A percentile compares a stretch with the other conserved stretches of the same genome.
phyloP scores from a whole-genome alignment of 495 filamentous ascomycete species.

The Gamarada debralockiae region DNA sequence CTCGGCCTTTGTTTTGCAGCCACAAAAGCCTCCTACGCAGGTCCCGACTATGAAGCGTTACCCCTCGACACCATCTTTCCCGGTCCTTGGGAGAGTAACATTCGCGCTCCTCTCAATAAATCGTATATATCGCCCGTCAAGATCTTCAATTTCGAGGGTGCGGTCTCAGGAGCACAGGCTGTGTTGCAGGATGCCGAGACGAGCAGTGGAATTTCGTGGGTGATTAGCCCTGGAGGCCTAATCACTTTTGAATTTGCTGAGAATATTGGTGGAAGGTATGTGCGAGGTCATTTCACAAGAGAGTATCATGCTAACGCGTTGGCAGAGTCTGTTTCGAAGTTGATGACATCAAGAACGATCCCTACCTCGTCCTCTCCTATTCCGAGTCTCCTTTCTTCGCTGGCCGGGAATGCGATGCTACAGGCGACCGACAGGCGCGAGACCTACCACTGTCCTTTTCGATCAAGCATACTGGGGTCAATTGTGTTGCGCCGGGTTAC shows the following conservation, averaged over 20 bases:
- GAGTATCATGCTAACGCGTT: not conserved
- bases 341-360: conserved; percentile 18
- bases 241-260: conserved; percentile 36
- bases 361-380: conserved; percentile 30
- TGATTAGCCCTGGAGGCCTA: conserved; percentile 28
- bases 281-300: not conserved
- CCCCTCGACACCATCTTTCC: conserved; percentile 29
- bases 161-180: conserved; percentile 8
- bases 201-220: conserved; percentile 13
- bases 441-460: conserved; percentile 31
- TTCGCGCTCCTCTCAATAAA: conserved; percentile 31
- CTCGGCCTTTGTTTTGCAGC: not conserved
- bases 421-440: conserved; percentile 25
- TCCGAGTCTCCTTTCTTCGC: conserved; percentile 35
- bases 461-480: conserved; percentile 25
- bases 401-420: conserved; percentile 29
- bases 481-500: conserved; percentile 31
- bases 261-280: conserved; percentile 36
- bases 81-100: conserved; percentile 34
- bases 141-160: conserved; percentile 20
- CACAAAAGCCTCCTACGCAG: conserved; percentile 5
- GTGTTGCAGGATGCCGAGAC: conserved; percentile 14
- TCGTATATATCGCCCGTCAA: conserved; percentile 21
- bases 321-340: conserved; percentile 27
- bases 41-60: conserved; percentile 24